These are phyloP conservation scores for Gossypium turneri DNA, from an alignment of 345 rosid genomes.

Conservation along the genomic window DNA sequence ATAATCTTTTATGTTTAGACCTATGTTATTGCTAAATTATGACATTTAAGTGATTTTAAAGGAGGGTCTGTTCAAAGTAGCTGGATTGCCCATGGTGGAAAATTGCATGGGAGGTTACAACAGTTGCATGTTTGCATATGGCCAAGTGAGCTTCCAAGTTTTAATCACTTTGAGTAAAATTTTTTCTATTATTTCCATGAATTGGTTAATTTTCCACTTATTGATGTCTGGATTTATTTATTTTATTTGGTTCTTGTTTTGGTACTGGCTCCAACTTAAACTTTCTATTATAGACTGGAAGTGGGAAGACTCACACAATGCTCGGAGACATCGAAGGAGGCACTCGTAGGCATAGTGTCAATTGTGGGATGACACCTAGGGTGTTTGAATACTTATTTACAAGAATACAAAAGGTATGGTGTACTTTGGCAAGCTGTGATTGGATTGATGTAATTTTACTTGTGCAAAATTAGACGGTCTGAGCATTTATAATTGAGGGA, in stretches of 20 bases:
- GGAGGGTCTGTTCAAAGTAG: constrained; percentile 87
- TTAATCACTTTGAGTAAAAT: not conserved
- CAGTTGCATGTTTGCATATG: constrained; percentile 99
- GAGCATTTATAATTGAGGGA: not conserved
- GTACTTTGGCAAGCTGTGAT: not conserved
- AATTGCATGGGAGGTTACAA: constrained; percentile 95
- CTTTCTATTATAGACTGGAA: constrained; percentile 69
- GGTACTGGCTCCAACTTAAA: not conserved
- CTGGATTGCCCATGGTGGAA: constrained; percentile 97
- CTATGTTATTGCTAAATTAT: constrained; percentile 8
- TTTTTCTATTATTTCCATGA: not conserved
- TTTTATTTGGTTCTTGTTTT: not conserved
- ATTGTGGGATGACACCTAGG: constrained; percentile 95
- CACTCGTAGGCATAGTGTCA: constrained; percentile 87
- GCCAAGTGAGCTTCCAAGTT: constrained; percentile 57
- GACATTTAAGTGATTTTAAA: constrained; percentile 23
- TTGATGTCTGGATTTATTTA: not conserved
- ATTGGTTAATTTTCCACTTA: not conserved
- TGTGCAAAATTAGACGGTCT: not conserved
- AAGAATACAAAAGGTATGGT: constrained; percentile 82
- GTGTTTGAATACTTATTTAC: constrained; percentile 87
- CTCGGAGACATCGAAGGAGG: constrained; percentile 99
- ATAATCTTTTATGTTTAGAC: not conserved
- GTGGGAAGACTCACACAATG: constrained; percentile 99
- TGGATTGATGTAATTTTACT: not conserved